Base-by-base conservation (phyloP, 2,329 filamentous ascomycete genomes). In the Didymosphaeria variabile region DNA sequence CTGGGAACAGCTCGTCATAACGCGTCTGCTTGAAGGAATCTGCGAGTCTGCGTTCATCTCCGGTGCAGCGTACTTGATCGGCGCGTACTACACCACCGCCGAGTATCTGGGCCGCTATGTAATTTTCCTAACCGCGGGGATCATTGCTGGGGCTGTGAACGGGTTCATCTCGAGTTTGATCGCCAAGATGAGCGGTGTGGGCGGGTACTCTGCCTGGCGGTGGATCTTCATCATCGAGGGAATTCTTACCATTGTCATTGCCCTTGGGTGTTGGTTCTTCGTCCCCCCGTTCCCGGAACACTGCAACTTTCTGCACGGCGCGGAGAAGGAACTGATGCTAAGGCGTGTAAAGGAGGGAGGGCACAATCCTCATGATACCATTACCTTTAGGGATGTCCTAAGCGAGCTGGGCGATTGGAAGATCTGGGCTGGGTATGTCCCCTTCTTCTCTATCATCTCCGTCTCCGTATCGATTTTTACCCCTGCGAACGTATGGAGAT, bases 181-280 rank as follows among this genome's bases (percentile, higher is more conserved):
- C 70, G 69, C 70, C 4, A 71, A 64, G 53, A 73, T 74, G 68
- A 66, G 72, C 42, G 73, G 72, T 2, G 64, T 61, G 12, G 65
- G 62, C 9, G 72, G 67, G 1, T 73, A 69, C 23, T 45, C 55
- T 12, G 70, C 69, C 3, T 75, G 71, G 70, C 62, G 71, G 61
- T 76, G 74, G 72, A 88, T 88, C 67, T 88, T 88, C 77, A 87
- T 88, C 75, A 87, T 88, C 61, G 86, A 88, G 67, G 86, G 86
- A 0, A 68, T 85, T 45, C 63, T 86, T 57, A 88, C 86, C 6
- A 77, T 83, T 46, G 61, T 82, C 57, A 65, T 85, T 40, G 85
- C 83, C 1, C 32, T 80, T 1, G 57, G 78, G 0, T 83, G 83
- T 1, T 84, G 82, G 12, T 77, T 85, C 53, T 76, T 84, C 64